These are phyloP conservation scores for Candida silvatica DNA, from an alignment of 805 yeast species.

Conservation along the genomic window DNA sequence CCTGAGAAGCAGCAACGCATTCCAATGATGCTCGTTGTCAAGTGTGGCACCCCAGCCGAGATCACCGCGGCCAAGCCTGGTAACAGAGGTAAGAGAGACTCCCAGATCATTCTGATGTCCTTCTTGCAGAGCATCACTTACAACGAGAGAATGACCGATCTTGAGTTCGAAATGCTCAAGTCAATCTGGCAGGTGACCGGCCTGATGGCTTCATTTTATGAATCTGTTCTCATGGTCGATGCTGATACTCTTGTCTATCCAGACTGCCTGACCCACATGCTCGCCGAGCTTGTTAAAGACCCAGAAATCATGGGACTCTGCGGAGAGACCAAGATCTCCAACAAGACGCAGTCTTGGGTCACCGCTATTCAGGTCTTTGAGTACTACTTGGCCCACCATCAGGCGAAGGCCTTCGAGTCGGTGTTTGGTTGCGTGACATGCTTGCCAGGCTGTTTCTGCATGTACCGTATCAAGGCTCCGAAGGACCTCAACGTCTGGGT, in stretches of 20 bases:
- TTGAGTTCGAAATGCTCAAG: slow-evolving; percentile 70
- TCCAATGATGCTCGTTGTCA: slow-evolving; percentile 71
- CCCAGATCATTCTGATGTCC: slow-evolving; percentile 86
- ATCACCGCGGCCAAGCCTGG: slow-evolving; percentile 67
- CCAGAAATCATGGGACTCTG: slow-evolving; percentile 87
- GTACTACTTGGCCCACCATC: slow-evolving; percentile 89
- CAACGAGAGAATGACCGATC: slow-evolving; percentile 90
- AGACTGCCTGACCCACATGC: slow-evolving; percentile 83
- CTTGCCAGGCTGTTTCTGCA: slow-evolving; percentile 90
- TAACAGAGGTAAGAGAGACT: slow-evolving; percentile 93
- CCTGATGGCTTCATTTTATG: slow-evolving; percentile 74
- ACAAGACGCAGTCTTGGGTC: slow-evolving; percentile 79
- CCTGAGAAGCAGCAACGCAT: slow-evolving; percentile 77
- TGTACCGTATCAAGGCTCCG: slow-evolving; percentile 87
- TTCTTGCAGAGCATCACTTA: slow-evolving; percentile 81
- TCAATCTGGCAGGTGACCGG: slow-evolving; percentile 81
- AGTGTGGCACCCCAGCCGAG: slow-evolving; percentile 84
- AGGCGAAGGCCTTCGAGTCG: slow-evolving; percentile 90
- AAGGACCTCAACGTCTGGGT: slow-evolving; percentile 84
- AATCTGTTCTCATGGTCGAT: slow-evolving; percentile 83
- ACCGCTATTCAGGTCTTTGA: slow-evolving; percentile 92
- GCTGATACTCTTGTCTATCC: slow-evolving; percentile 89
- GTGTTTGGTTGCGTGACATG: slow-evolving; percentile 93
- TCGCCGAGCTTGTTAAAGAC: slow-evolving; percentile 80
- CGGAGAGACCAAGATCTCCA: slow-evolving; percentile 90